These are phyloP conservation scores for Yarrowia sp. DNA, from an alignment of 805 yeast species.

Conservation along the genomic window DNA sequence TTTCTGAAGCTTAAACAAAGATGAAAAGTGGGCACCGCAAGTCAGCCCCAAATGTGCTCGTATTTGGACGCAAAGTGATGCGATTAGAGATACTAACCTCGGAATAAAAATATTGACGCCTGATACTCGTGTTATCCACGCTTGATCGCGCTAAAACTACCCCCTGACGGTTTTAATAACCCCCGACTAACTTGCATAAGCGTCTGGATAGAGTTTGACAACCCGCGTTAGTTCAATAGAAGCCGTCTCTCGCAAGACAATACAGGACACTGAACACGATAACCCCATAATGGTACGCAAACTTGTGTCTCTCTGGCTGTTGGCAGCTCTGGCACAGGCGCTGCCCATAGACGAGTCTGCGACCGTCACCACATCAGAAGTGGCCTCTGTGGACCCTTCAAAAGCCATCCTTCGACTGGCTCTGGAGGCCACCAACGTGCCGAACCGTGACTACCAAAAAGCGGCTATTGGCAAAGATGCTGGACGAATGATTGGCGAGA, in stretches of 20 bases:
- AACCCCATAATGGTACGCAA: not conserved
- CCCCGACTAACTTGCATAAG: not conserved
- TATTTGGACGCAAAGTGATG: not conserved
- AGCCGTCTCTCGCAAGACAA: not conserved
- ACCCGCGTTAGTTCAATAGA: not conserved
- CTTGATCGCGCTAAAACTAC: not conserved
- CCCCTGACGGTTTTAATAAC: not conserved
- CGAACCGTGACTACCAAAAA: not conserved
- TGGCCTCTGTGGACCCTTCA: not conserved
- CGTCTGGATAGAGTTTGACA: not conserved
- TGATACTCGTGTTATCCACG: too few species aligned
- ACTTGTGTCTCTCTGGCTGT: not conserved
- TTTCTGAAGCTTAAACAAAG: not conserved
- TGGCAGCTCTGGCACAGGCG: not conserved
- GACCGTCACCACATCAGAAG: not conserved
- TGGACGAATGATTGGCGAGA: not conserved
- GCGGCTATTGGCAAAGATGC: not conserved
- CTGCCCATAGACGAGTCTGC: not conserved
- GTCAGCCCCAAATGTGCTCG: too few species aligned
- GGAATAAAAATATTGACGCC: not conserved
- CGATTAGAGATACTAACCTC: not conserved
- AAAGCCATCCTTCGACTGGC: conserved; percentile 3
- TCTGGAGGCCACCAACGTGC: not conserved
- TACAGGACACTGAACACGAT: not conserved
- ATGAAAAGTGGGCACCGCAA: not conserved